A percentile compares a stretch with the other conserved stretches of the same genome.
phyloP scores from a whole-genome alignment of 768 basidiomycete genomes.

The Pisolithus tinctorius region DNA sequence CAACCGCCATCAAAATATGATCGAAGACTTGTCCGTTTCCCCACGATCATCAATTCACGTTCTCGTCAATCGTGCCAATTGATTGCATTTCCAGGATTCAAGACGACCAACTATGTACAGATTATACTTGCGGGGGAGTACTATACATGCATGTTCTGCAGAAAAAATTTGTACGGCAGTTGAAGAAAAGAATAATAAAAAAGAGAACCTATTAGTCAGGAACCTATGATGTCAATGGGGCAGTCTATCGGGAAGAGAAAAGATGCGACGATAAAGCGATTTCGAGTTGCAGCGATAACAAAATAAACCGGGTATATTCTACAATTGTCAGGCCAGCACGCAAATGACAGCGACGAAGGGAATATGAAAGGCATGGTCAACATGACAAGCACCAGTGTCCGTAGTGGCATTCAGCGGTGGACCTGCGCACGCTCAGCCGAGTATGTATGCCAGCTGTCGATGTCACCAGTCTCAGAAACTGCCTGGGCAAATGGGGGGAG shows the following conservation, averaged over 20 bases:
- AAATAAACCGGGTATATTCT: slow-evolving; percentile 33
- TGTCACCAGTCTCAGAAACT: slow-evolving; percentile 31
- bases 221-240: slow-evolving; percentile 18
- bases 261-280: slow-evolving; percentile 11
- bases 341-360: neutral
- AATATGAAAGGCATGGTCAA: neutral
- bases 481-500: slow-evolving; percentile 44
- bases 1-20: slow-evolving; percentile 26
- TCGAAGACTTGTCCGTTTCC: slow-evolving; percentile 12
- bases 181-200: slow-evolving; percentile 28
- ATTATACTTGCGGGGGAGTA: slow-evolving; percentile 20
- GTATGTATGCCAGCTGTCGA: slow-evolving; percentile 55
- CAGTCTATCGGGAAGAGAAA: neutral
- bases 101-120: slow-evolving; percentile 22
- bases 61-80: neutral
- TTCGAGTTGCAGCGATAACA: slow-evolving; percentile 19
- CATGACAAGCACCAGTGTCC: neutral
- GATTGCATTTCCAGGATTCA: slow-evolving; percentile 3
- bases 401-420: slow-evolving; percentile 38
- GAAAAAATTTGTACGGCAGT: slow-evolving; percentile 24
- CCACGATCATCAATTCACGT: slow-evolving; percentile 8
- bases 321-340: slow-evolving; percentile 8
- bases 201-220: neutral
- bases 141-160: slow-evolving; percentile 35
- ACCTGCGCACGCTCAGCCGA: slow-evolving; percentile 58